phyloP scores from a whole-genome alignment of 306 rosid species.

The Vigna angularis region DNA sequence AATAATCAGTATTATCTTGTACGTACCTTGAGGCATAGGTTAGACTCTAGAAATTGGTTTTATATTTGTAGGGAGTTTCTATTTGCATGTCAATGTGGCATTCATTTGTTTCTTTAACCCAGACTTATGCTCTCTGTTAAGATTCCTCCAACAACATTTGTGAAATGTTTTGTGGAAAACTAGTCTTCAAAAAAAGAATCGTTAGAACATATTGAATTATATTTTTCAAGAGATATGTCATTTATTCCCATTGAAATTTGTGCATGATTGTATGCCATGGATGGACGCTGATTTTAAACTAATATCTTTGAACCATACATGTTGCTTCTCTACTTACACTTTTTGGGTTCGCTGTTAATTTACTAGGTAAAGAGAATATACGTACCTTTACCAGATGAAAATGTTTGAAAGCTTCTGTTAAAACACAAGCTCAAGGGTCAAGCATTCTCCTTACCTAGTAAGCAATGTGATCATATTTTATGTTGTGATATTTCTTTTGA shows the following conservation, averaged over 20 bases:
- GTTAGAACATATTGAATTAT: slow-evolving; percentile 17
- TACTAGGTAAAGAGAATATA: slow-evolving; percentile 90
- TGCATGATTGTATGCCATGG: slow-evolving; percentile 17
- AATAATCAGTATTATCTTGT: not conserved
- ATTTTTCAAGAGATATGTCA: slow-evolving; percentile 7
- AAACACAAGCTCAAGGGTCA: slow-evolving; percentile 94
- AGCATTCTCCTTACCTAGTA: slow-evolving; percentile 90
- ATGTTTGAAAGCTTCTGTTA: slow-evolving; percentile 76
- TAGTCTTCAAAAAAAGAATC: not conserved
- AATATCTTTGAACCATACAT: slow-evolving; percentile 4
- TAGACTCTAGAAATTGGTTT: not conserved
- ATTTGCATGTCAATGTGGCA: not conserved
- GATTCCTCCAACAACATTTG: not conserved
- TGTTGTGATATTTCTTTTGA: slow-evolving; percentile 21
- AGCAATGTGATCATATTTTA: slow-evolving; percentile 48
- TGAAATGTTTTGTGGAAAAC: slow-evolving; percentile 14
- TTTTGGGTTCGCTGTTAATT: slow-evolving; percentile 41
- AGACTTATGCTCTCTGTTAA: not conserved
- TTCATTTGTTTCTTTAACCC: not conserved
- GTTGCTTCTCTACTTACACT: slow-evolving; percentile 31
- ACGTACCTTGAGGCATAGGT: not conserved
- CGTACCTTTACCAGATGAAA: slow-evolving; percentile 83
- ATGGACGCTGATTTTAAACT: not conserved
- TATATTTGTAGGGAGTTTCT: not conserved
- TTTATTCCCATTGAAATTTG: slow-evolving; percentile 15